phyloP scores from a whole-genome alignment of 2,329 filamentous ascomycete species.

The Beauveria australis region DNA sequence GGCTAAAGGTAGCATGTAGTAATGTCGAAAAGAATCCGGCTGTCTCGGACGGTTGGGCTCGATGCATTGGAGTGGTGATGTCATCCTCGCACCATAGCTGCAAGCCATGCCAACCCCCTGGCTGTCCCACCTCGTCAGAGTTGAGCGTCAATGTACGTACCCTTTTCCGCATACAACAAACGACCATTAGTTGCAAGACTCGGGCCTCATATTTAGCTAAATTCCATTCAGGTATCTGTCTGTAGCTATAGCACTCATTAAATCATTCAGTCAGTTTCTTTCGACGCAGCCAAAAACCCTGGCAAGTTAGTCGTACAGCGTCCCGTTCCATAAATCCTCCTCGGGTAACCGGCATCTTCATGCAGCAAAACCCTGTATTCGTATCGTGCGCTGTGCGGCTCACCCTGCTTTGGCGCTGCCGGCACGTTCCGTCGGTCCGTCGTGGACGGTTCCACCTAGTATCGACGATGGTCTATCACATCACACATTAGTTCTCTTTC shows the following conservation, averaged over 20 bases:
- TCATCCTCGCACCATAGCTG: slow-evolving; percentile 4
- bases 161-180: too few relatives aligned
- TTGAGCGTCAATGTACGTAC: too few relatives aligned
- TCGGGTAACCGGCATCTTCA: slow-evolving; percentile 2
- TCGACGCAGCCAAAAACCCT: neutral
- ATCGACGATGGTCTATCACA: slow-evolving; percentile 17
- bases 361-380: neutral
- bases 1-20: neutral
- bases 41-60: neutral
- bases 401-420: neutral
- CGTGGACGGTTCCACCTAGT: slow-evolving; percentile 12
- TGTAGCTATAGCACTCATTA: slow-evolving; percentile 1
- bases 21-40: neutral
- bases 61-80: slow-evolving; percentile 8
- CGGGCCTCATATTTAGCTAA: neutral
- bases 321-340: neutral
- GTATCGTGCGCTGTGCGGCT: neutral
- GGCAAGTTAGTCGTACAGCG: neutral
- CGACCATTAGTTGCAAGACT: neutral
- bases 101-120: slow-evolving; percentile 1
- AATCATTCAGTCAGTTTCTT: neutral
- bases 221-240: slow-evolving; percentile 4
- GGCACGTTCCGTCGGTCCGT: neutral
- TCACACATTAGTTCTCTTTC: slow-evolving; percentile 13
- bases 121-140: neutral